Percentiles rank a stretch among this genome's conserved stretches.
phyloP scores from a whole-genome alignment of 2,329 filamentous ascomycete species.

The Botryotinia calthae region DNA sequence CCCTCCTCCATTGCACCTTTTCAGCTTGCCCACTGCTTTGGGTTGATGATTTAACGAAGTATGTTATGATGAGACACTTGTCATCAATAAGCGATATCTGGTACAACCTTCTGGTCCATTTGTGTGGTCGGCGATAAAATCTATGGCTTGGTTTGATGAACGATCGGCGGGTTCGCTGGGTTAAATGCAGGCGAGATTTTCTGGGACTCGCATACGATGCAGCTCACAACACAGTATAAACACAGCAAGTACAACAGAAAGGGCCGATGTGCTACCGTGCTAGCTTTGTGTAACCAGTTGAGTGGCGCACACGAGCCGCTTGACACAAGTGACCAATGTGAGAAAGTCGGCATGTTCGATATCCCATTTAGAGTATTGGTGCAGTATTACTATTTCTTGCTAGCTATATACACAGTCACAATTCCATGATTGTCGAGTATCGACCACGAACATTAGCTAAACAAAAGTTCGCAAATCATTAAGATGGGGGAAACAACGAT shows the following conservation, averaged over 20 bases:
- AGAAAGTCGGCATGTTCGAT: background rate
- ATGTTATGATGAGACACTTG: slow-evolving; percentile 4
- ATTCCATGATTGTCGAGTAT: background rate
- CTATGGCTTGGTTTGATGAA: slow-evolving; percentile 5
- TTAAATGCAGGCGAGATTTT: background rate
- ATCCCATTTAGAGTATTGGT: background rate
- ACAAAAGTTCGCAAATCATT: background rate
- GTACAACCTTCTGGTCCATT: background rate
- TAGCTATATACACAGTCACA: background rate
- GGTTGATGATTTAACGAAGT: slow-evolving; percentile 8
- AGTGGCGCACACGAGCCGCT: background rate
- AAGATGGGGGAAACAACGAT: background rate
- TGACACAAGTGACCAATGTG: slow-evolving; percentile 2
- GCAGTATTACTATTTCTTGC: background rate
- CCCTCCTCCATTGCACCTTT: slow-evolving; percentile 4
- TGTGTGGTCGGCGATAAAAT: slow-evolving; percentile 5
- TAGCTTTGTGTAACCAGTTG: background rate
- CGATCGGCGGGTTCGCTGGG: background rate
- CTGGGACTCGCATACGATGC: background rate
- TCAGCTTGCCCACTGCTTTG: background rate
- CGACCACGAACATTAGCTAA: background rate
- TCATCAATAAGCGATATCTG: background rate
- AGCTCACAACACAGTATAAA: background rate
- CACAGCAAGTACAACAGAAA: background rate
- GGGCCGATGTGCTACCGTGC: background rate